Base-by-base conservation (phyloP, 208 protist species). In the Angomonas ambiguus region DNA sequence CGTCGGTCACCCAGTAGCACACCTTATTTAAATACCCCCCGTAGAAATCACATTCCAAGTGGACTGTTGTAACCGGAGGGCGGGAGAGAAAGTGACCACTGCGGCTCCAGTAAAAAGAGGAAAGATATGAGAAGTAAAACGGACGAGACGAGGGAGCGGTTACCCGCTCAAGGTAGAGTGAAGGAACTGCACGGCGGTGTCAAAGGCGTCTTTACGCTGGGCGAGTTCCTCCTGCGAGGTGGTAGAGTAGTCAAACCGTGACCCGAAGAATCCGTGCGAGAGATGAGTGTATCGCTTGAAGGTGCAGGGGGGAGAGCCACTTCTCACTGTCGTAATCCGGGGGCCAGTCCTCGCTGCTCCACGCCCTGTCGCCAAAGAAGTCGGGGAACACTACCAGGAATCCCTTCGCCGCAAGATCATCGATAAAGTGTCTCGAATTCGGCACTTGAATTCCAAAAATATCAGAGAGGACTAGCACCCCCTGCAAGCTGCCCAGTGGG, bases 311-410 rank as follows among this genome's bases (percentile, higher is more conserved):
- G 27, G 28, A 24, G 87, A 76, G 55, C 62, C 75, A 88, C 59
- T 74, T 51, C 18, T 62, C 49, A 18, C 51, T 62, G n/a, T 76
- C 68, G 30, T 69, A 74, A 63, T 85, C 66, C 0, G 74, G 68
- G 0, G 79, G 82, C 67, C 65, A 88, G 10, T 72, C 48, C 18
- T 45, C 31, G 35, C 62, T 51, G 2, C 62, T 53, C 85, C 85
- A 91, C 35, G 69, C 69, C 1, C 31, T 33, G 5, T 42, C 42
- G 11, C 61, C 66, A 31, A 84, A 78, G 69, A 85, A 91, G 65
- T 91, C 85, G 4, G 85, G 85, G 65, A 82, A 75, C 38, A 84
- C 68, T 3, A 82, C 82, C 13, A 85, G 70, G 64, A 74, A 86
- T 48, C 79, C 81, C 3, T 67, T 51, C 51, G n/a, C 56, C 20